Conservation (phyloP, 2,329 filamentous ascomycete genomes). For the Nemania serpens region DNA sequence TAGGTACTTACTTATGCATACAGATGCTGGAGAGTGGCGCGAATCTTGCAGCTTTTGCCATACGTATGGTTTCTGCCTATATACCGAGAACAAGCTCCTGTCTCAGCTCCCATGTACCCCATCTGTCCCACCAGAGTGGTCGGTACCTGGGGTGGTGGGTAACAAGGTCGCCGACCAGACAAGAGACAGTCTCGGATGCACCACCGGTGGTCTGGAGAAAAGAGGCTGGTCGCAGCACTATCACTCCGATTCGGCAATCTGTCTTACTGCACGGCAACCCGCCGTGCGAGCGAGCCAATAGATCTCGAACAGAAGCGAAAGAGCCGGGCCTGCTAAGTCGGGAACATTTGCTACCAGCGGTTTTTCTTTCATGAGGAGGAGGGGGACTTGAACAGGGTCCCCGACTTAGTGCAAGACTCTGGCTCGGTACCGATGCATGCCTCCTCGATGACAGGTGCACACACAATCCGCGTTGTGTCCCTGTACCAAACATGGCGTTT, state of each 20-base stretch:
- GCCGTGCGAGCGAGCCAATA: conserved; percentile 24
- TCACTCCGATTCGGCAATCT: conserved; percentile 22
- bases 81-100: too few relatives aligned
- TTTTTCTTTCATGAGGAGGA: too few relatives aligned
- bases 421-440: too few relatives aligned
- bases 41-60: too few relatives aligned
- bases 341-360: not conserved
- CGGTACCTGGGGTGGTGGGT: too few relatives aligned
- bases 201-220: not conserved
- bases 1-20: not conserved
- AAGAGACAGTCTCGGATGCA: not conserved
- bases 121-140: not conserved
- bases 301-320: conserved; percentile 24
- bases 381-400: too few relatives aligned
- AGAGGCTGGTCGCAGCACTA: conserved; percentile 1
- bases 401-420: too few relatives aligned
- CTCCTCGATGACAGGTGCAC: not conserved
- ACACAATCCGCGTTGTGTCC: not conserved
- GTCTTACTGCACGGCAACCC: conserved; percentile 24
- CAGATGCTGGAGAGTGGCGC: too few relatives aligned
- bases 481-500: not conserved
- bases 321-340: conserved; percentile 12
- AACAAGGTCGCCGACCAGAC: not conserved
- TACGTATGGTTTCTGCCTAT: too few relatives aligned
- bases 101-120: not conserved